Base-by-base conservation (phyloP, 768 basidiomycete species). In the Coprinopsis strossmayeri region DNA sequence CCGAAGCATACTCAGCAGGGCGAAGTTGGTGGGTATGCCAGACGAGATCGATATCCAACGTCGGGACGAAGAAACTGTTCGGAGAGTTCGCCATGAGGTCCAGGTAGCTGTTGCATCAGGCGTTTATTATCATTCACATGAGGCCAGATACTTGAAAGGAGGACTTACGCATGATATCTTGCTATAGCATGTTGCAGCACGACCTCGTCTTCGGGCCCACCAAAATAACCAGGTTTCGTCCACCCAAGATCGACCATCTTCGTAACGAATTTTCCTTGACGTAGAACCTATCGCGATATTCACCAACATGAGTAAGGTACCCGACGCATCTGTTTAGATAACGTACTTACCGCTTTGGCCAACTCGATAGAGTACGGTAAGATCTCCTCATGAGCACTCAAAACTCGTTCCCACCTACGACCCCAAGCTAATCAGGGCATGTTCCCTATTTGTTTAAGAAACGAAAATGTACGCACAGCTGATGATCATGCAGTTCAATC, bases 11-110 rank as follows among this genome's bases (percentile, higher is more conserved):
- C 30, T 66, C 63, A 1, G 49, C 52, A 1, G 70, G 68, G 58
- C 73, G 66, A 3, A 87, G 69, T 52, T 86, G 84, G 50, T 88
- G 84, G 0, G 82, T 82, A 54, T 89, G 87, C 84, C 86, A 87
- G 3, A 74, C 77, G 15, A 89, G 67, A 55, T 87, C 86, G 27
- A 88, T 84, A 51, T 87, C 84, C n/a, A 87, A 60, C 1, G 82
- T 84, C 11, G 82, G 80, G 2, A 82, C 78, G 28, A 73, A 67
- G 59, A 78, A 72, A 0, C 66, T 58, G 5, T 55, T 56, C 1
- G 75, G 69, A 0, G 65, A 66, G 1, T 69, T 68, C 10, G 72
- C 60, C 61, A 79, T 70, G 24, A 84, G 59, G 49, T 82, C 80
- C 10, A 85, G 66, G 61, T 84, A 84, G 4, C 70, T 42, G 23